phyloP scores from a whole-genome alignment of 2,329 filamentous ascomycete species.

The Aspergillus transmontanensis region DNA sequence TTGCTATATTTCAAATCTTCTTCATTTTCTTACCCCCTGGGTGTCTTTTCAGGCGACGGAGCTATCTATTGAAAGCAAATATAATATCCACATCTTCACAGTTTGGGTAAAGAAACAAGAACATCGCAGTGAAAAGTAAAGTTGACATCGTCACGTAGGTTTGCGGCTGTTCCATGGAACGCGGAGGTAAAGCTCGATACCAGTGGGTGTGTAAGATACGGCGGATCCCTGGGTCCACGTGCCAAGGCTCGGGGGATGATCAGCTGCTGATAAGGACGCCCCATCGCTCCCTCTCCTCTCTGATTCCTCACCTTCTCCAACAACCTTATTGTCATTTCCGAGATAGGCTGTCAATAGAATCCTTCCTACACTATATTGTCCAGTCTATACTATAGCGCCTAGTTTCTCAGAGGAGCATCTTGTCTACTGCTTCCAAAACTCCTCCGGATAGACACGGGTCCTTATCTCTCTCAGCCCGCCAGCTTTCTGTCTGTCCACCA shows the following conservation, averaged over 20 bases:
- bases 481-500: neutral
- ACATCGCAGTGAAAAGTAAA: too few species aligned
- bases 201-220: neutral
- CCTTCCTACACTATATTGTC: neutral
- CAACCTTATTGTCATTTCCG: conserved; percentile 1
- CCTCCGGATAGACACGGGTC: neutral
- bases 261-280: conserved; percentile 17
- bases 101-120: too few species aligned
- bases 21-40: neutral
- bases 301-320: neutral
- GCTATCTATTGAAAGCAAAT: neutral
- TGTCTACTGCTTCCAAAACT: neutral
- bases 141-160: neutral
- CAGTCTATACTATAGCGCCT: neutral
- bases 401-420: neutral
- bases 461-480: neutral
- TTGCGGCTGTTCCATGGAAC: neutral
- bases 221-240: conserved; percentile 1
- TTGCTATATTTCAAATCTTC: conserved; percentile 2
- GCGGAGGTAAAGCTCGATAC: neutral
- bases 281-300: conserved; percentile 1
- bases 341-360: conserved; percentile 18
- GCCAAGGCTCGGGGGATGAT: conserved; percentile 13
- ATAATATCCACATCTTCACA: neutral
- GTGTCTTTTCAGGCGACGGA: neutral